Evolutionary conservation across 2,329 filamentous ascomycete genomes (phyloP).

Genomic region (Ophiostoma sp.): DNA sequence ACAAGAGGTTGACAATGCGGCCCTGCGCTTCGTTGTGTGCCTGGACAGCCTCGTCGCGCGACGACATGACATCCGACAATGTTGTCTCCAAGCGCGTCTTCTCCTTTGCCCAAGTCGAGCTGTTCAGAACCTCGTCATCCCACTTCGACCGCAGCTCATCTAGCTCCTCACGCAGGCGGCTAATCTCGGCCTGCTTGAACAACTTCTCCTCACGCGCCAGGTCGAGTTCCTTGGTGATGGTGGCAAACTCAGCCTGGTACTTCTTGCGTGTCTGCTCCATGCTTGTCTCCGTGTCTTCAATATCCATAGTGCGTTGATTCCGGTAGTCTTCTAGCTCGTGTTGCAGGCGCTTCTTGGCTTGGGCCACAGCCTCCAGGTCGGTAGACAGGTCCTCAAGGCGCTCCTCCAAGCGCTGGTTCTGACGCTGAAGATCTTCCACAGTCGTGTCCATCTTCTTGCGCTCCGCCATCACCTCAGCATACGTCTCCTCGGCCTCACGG

Average conservation of each 20-base stretch:
- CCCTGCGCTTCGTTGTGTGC: conserved; percentile 93
- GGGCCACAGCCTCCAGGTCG: conserved; percentile 76
- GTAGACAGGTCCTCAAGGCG: conserved; percentile 86
- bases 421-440: conserved; percentile 84
- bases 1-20: conserved; percentile 84
- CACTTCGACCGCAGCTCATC: conserved; percentile 93
- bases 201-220: conserved; percentile 83
- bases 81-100: conserved; percentile 88
- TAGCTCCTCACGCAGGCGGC: conserved; percentile 86
- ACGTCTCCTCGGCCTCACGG: conserved; percentile 85
- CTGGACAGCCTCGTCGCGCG: conserved; percentile 86
- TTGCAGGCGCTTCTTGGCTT: conserved; percentile 89
- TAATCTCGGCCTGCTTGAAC: conserved; percentile 81
- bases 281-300: conserved; percentile 92
- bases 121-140: conserved; percentile 97
- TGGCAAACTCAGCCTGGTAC: conserved; percentile 88
- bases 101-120: conserved; percentile 97
- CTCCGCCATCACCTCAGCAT: conserved; percentile 83
- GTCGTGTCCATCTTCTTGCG: conserved; percentile 81
- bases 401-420: conserved; percentile 85
- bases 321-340: conserved; percentile 97
- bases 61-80: conserved; percentile 78
- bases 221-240: conserved; percentile 85
- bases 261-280: conserved; percentile 97
- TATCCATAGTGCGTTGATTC: conserved; percentile 88